These are phyloP conservation scores for Closterium sp. DNA, from an alignment of 139 green algal genomes.

Conservation along the genomic window DNA sequence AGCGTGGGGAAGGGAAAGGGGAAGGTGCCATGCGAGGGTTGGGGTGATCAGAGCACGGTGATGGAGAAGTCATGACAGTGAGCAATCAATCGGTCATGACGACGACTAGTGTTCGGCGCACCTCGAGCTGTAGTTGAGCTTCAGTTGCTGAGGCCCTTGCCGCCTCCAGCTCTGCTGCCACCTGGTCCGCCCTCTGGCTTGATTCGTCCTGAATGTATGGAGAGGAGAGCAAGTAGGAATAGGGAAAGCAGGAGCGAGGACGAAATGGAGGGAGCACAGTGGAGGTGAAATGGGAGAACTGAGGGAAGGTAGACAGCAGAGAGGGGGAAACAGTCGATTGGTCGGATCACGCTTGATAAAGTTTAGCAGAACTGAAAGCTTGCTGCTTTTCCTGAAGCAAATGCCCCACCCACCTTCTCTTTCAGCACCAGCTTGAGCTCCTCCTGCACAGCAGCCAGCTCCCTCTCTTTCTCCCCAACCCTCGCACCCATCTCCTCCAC, in stretches of 20 bases:
- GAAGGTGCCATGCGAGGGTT: neutral
- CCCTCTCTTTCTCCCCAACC: neutral
- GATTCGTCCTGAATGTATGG: neutral
- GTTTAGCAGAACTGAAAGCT: no score
- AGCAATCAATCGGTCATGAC: no score
- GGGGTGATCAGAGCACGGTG: neutral
- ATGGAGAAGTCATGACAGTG: no score
- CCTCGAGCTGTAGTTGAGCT: neutral
- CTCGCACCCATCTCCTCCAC: slow-evolving; percentile 33
- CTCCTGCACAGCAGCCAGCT: neutral
- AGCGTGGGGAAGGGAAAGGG: neutral
- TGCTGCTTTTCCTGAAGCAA: neutral
- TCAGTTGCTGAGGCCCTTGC: neutral
- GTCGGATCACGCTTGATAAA: no score
- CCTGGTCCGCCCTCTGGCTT: neutral
- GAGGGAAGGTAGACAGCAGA: no score
- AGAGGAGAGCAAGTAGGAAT: no score
- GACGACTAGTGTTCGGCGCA: neutral
- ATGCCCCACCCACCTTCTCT: neutral
- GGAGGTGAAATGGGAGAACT: no score
- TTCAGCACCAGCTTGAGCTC: neutral
- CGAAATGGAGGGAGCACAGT: no score
- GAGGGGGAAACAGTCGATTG: no score
- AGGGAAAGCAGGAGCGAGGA: no score
- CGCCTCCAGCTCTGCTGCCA: neutral